Conservation (phyloP, 2,329 filamentous ascomycete genomes). For the Fonsecaea multimorphosa region DNA sequence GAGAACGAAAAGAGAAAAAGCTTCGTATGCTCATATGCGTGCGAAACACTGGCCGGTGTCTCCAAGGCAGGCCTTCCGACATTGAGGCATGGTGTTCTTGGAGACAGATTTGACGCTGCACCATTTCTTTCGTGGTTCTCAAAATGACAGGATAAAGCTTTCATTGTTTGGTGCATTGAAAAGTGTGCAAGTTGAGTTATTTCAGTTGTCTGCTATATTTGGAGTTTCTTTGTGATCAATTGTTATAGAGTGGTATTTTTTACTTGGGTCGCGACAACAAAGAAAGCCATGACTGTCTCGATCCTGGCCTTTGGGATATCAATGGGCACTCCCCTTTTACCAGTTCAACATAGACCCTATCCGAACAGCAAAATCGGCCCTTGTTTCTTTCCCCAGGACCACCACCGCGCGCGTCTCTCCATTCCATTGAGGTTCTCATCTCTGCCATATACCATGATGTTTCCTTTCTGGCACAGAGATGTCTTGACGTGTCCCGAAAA, state of each 20-base stretch:
- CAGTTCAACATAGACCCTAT: neutral
- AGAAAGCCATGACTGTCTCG: neutral
- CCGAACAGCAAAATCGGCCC: neutral
- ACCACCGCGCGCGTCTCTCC: neutral
- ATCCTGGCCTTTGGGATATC: neutral
- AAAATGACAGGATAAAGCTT: neutral
- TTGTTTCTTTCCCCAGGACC: neutral
- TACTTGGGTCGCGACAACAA: constrained; percentile 5
- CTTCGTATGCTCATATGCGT: neutral
- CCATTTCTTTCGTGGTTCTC: neutral
- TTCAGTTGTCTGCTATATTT: constrained; percentile 8
- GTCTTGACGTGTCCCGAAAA: constrained; percentile 7
- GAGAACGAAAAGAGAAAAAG: neutral
- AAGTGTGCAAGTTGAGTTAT: neutral
- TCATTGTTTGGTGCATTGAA: neutral
- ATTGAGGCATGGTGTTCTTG: neutral
- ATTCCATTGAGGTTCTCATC: neutral
- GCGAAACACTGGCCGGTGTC: neutral
- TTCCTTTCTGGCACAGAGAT: constrained; percentile 15
- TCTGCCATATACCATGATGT: constrained; percentile 11
- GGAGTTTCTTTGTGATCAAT: constrained; percentile 8
- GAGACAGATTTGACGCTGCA: neutral
- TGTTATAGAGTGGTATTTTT: neutral
- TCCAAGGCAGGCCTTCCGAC: neutral
- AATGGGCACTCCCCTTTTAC: neutral